Conservation (phyloP, 768 basidiomycete species). For the Kwoniella sp. region DNA sequence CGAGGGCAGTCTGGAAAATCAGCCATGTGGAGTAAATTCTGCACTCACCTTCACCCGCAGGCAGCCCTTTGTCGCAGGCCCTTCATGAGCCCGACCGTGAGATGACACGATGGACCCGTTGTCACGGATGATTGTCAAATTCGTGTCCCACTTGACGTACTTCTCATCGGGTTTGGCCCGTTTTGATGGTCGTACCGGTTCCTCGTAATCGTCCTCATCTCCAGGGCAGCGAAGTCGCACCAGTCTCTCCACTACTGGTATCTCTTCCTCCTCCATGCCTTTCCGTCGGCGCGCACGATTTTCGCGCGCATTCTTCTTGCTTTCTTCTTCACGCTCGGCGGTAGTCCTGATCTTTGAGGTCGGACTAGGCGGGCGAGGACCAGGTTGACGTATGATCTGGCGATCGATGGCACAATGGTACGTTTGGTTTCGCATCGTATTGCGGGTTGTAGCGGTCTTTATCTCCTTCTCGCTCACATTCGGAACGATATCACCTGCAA, state of each 20-base stretch:
- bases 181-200: conserved; percentile 37
- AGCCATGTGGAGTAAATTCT: not conserved
- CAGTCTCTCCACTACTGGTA: conserved; percentile 13
- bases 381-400: conserved; percentile 41
- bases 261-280: conserved; percentile 2
- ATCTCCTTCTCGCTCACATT: conserved; percentile 49
- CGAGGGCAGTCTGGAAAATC: conserved; percentile 31
- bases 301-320: conserved; percentile 30
- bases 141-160: conserved; percentile 47
- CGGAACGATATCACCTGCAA: too few species aligned
- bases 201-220: conserved; percentile 45
- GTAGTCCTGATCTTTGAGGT: conserved; percentile 45
- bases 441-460: conserved; percentile 36
- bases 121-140: conserved; percentile 42
- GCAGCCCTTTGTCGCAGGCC: conserved; percentile 18
- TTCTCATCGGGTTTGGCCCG: conserved; percentile 25
- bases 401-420: conserved; percentile 48
- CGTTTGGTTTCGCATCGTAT: conserved; percentile 47
- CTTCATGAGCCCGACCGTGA: not conserved
- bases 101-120: conserved; percentile 12
- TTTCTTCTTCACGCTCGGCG: conserved; percentile 37
- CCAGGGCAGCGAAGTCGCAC: conserved; percentile 38
- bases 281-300: conserved; percentile 36
- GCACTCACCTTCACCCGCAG: conserved; percentile 16
- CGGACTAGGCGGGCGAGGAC: conserved; percentile 44